Evolutionary conservation across 2,329 filamentous ascomycete species (phyloP), one percentile per base, ranked within the genome.

Genomic region (Beauveria bassiana): DNA sequence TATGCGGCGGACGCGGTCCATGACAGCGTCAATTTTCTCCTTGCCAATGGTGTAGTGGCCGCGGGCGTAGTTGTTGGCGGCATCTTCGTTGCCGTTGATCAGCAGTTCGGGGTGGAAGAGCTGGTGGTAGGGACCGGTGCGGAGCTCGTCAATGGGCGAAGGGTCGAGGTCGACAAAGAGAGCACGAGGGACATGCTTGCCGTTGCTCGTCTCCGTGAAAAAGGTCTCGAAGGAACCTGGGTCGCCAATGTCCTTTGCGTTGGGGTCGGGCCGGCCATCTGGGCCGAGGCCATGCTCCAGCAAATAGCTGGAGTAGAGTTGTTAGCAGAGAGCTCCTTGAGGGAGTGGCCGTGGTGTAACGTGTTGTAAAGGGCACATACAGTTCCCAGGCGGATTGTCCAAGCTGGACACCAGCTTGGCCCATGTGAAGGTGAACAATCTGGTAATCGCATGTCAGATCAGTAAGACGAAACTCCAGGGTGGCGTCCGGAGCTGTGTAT

Each of bases 11-110:
- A 89, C 84, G 68, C 84, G 83, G 70, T 89, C 86, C 70, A 89
- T 83, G 70, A 89, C 86, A 68, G 76, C 81, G 72, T 89, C 86
- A 61, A 88, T 83, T 83, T 88, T 86, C 79, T 89, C 86, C 81
- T 89, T 89, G 77, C 87, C 87, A 68, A 89, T 86, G 68, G 87
- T 89, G 77, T 90, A 89, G 78, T 90, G 86, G 62, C 87, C 87
- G 78, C 86, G 86, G 68, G 87, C 87, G 70, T 89, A 90, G 81
- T 90, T 90, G 79, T 89, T 89, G 77, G 86, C 86, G 63, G 87
- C 86, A 82, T 89, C 87, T 75, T 89, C 87, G 81, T 89, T 89
- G 76, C 86, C 86, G 74, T 83, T 89, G 72, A 89, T 85, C 71
- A 89, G 75, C 68, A 86, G 80, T 79, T 89, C 86, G 51, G 86